A percentile compares a stretch with the other conserved stretches of the same genome.
phyloP scores from a whole-genome alignment of 306 rosid species.

The Cyamopsis tetragonoloba region DNA sequence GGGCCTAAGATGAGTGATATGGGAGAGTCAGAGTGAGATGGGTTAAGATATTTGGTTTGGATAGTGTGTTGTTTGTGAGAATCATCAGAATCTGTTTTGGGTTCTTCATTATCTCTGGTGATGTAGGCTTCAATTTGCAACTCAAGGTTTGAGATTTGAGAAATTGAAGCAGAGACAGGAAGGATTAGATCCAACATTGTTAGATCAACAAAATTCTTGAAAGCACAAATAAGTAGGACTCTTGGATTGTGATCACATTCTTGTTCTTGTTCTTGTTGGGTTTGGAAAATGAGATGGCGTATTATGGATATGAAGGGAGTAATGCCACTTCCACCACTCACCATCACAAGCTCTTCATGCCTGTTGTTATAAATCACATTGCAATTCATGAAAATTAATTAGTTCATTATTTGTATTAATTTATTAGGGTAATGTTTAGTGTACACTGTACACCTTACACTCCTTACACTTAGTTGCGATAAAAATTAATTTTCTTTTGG shows the following conservation, averaged over 20 bases:
- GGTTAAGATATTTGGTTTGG: slow-evolving; percentile 40
- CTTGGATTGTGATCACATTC: slow-evolving; percentile 27
- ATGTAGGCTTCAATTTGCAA: slow-evolving; percentile 51
- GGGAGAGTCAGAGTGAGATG: slow-evolving; percentile 29
- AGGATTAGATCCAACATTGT: slow-evolving; percentile 53
- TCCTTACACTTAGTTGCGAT: too few species aligned
- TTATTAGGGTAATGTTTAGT: too few species aligned
- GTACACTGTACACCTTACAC: too few species aligned
- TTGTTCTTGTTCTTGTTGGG: slow-evolving; percentile 31
- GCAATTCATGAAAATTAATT: too few species aligned
- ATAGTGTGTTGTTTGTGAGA: slow-evolving; percentile 4
- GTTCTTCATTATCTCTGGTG: slow-evolving; percentile 38
- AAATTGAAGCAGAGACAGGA: slow-evolving; percentile 31
- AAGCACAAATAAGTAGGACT: slow-evolving; percentile 37
- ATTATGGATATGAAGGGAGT: slow-evolving; percentile 64
- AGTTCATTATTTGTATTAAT: too few species aligned
- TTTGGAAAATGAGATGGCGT: slow-evolving; percentile 51
- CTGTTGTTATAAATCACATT: too few species aligned
- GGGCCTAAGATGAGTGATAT: slow-evolving; percentile 41
- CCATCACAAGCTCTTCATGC: slow-evolving; percentile 19
- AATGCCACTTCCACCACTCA: slow-evolving; percentile 63
- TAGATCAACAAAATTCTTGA: slow-evolving; percentile 40
- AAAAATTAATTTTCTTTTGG: too few species aligned
- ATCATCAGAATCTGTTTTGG: slow-evolving; percentile 12
- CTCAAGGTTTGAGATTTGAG: slow-evolving; percentile 26